A percentile compares a stretch with the other conserved stretches of the same genome.
phyloP scores from a whole-genome alignment of 768 basidiomycete species.

The Leccinum longicurvipes region DNA sequence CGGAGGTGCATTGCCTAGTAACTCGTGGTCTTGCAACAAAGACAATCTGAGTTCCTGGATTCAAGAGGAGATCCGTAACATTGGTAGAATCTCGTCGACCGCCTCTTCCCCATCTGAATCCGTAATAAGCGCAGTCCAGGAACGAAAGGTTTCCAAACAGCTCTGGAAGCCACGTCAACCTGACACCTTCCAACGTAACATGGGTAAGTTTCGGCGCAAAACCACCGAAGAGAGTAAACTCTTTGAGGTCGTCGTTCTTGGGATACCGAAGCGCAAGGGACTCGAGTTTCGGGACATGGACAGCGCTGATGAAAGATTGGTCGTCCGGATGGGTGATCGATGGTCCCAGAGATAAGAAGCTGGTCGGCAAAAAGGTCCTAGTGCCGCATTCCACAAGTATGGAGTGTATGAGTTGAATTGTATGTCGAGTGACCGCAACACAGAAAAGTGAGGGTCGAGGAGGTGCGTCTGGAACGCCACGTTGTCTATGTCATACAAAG shows the following conservation, averaged over 20 bases:
- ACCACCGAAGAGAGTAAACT: conserved; percentile 62
- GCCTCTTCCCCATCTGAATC: conserved; percentile 60
- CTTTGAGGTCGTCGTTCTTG: conserved; percentile 65
- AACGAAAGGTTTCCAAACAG: conserved; percentile 59
- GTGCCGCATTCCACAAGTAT: conserved; percentile 65
- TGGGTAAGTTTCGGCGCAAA: conserved; percentile 53
- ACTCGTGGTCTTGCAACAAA: conserved; percentile 39
- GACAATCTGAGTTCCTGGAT: conserved; percentile 54
- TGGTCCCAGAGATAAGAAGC: conserved; percentile 23
- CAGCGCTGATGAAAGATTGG: conserved; percentile 15
- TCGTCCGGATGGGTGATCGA: conserved; percentile 11
- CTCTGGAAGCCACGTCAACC: conserved; percentile 58
- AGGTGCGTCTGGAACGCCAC: conserved; percentile 64
- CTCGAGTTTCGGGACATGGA: conserved; percentile 45
- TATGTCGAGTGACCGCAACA: conserved; percentile 63
- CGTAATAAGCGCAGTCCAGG: conserved; percentile 72
- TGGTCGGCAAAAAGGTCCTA: conserved; percentile 50
- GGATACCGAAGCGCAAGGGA: conserved; percentile 58
- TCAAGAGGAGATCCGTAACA: conserved; percentile 51
- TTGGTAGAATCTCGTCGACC: conserved; percentile 53
- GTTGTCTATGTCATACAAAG: conserved; percentile 32
- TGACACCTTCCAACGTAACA: conserved; percentile 60
- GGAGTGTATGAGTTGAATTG: conserved; percentile 54
- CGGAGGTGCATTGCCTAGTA: conserved; percentile 16
- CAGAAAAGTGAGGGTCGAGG: conserved; percentile 43